Evolutionary conservation across 2,329 filamentous ascomycete genomes (phyloP).

Genomic region (Xylariales sp.): DNA sequence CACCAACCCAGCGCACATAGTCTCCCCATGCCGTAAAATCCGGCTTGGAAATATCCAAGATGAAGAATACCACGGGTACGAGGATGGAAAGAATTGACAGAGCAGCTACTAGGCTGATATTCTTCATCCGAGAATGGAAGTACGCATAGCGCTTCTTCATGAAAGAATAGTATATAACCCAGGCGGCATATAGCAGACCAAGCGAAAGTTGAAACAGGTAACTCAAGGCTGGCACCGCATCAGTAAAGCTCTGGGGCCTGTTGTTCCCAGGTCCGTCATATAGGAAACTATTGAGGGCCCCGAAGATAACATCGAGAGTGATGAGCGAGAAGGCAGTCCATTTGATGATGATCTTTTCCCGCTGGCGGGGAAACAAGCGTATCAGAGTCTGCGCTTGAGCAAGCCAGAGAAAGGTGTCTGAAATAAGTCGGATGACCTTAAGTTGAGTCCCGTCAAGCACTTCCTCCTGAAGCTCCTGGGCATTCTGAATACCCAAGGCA

Average conservation of each 20-base stretch:
- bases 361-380: slow-evolving; percentile 88
- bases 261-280: slow-evolving; percentile 47
- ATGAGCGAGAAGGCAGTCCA: slow-evolving; percentile 97
- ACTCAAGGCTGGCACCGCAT: slow-evolving; percentile 84
- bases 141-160: slow-evolving; percentile 89
- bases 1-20: slow-evolving; percentile 94
- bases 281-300: slow-evolving; percentile 81
- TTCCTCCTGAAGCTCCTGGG: slow-evolving; percentile 65
- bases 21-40: slow-evolving; percentile 90
- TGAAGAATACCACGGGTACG: slow-evolving; percentile 89
- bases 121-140: slow-evolving; percentile 86
- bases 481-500: slow-evolving; percentile 72
- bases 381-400: slow-evolving; percentile 97
- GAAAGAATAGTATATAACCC: slow-evolving; percentile 90
- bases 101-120: slow-evolving; percentile 74
- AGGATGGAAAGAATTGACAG: slow-evolving; percentile 78
- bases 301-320: slow-evolving; percentile 84
- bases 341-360: slow-evolving; percentile 97
- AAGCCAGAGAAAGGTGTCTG: slow-evolving; percentile 94
- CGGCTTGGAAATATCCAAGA: slow-evolving; percentile 81
- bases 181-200: slow-evolving; percentile 82
- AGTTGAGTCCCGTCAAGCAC: slow-evolving; percentile 84
- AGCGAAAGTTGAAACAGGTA: slow-evolving; percentile 88
- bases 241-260: slow-evolving; percentile 71
- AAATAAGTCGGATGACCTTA: slow-evolving; percentile 86